phyloP scores from a whole-genome alignment of 179 eudicot genomes.

The Monotropa hypopitys region DNA sequence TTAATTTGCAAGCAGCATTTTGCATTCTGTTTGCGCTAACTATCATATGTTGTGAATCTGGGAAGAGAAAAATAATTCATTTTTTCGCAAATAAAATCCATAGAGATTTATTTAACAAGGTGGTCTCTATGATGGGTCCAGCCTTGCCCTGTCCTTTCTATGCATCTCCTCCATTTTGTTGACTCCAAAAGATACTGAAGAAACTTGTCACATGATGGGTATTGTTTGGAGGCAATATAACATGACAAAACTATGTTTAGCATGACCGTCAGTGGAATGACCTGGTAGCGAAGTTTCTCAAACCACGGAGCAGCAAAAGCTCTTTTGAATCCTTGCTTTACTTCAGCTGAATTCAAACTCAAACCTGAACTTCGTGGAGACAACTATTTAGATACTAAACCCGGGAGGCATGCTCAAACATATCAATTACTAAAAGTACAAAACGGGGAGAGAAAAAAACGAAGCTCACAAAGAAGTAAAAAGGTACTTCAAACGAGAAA shows the following conservation, averaged over 20 bases:
- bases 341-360: conserved; percentile 47
- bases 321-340: conserved; percentile 94
- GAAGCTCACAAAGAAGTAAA: neutral
- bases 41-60: neutral
- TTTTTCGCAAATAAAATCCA: neutral
- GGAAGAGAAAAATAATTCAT: neutral
- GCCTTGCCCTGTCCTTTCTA: neutral
- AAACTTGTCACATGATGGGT: neutral
- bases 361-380: conserved; percentile 34
- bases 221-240: neutral
- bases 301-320: conserved; percentile 95
- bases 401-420: neutral
- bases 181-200: neutral
- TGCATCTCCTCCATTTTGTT: neutral
- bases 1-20: neutral
- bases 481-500: neutral
- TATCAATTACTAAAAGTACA: neutral
- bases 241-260: neutral
- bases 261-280: conserved; percentile 7
- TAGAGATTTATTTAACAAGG: neutral
- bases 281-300: conserved; percentile 94
- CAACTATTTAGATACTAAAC: neutral
- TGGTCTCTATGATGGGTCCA: neutral
- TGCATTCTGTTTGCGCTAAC: neutral
- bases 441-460: neutral